Evolutionary conservation across 345 rosid species (phyloP).

Genomic region (Streptanthus diversifolius): DNA sequence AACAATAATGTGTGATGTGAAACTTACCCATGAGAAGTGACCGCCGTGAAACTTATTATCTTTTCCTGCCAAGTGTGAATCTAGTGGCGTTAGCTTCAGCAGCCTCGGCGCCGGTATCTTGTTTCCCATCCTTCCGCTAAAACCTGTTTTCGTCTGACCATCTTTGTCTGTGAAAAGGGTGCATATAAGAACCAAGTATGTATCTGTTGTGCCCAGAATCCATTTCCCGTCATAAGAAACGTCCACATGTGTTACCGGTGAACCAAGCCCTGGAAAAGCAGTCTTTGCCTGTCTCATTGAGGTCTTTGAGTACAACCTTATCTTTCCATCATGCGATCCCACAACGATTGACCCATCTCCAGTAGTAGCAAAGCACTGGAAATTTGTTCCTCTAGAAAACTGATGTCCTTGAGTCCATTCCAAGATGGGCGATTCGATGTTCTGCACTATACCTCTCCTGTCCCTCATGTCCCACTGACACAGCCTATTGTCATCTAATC

Average conservation of each 20-base stretch:
- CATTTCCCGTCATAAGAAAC: conserved; percentile 94
- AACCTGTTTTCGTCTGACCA: conserved; percentile 86
- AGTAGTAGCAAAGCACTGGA: conserved; percentile 89
- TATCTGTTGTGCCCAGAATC: conserved; percentile 89
- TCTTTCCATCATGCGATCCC: conserved; percentile 92
- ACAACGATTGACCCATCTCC: conserved; percentile 93
- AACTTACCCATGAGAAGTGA: conserved; percentile 97
- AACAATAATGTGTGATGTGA: background rate
- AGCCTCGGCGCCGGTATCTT: conserved; percentile 86
- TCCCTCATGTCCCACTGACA: conserved; percentile 99
- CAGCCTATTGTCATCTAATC: conserved; percentile 87
- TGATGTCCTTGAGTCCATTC: conserved; percentile 93
- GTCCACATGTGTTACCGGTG: conserved; percentile 82
- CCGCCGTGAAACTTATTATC: conserved; percentile 83
- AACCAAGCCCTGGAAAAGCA: conserved; percentile 95
- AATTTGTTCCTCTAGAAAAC: conserved; percentile 89
- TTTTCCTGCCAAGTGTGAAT: conserved; percentile 85
- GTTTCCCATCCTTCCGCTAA: conserved; percentile 89
- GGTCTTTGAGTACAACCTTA: conserved; percentile 77
- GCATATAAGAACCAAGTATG: conserved; percentile 80
- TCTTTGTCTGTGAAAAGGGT: conserved; percentile 89
- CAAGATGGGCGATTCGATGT: conserved; percentile 68
- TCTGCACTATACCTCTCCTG: conserved; percentile 73
- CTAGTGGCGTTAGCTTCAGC: conserved; percentile 85
- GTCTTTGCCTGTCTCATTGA: conserved; percentile 95